phyloP scores from a whole-genome alignment of 2,329 filamentous ascomycete genomes.

The Paraphaeosphaeria minitans region DNA sequence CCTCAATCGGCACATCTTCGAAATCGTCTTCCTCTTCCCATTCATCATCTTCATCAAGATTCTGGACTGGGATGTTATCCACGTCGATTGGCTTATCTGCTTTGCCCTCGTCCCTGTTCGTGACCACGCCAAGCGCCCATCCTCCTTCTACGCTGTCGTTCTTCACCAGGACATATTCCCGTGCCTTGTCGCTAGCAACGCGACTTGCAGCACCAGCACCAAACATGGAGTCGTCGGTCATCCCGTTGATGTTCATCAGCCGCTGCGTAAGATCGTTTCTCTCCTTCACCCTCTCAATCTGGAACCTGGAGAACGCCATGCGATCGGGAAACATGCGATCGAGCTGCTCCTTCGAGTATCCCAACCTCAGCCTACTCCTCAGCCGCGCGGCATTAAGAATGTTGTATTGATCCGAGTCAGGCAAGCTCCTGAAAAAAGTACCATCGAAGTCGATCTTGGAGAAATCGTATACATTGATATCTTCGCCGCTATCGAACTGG shows the following conservation, averaged over 20 bases:
- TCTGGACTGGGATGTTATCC: constrained; percentile 62
- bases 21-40: constrained; percentile 80
- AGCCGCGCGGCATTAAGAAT: constrained; percentile 93
- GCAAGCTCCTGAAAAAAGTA: constrained; percentile 90
- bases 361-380: constrained; percentile 89
- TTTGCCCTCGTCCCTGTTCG: constrained; percentile 78
- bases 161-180: constrained; percentile 95
- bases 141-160: constrained; percentile 94
- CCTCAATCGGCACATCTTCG: constrained; percentile 91
- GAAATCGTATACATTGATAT: constrained; percentile 87
- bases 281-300: constrained; percentile 92
- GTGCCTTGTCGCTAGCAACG: constrained; percentile 82
- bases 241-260: constrained; percentile 91
- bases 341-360: constrained; percentile 92
- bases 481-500: constrained; percentile 90
- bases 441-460: constrained; percentile 98
- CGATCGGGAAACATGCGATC: constrained; percentile 96
- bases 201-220: constrained; percentile 64
- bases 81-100: constrained; percentile 91
- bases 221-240: constrained; percentile 77
- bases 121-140: constrained; percentile 94
- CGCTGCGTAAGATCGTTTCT: constrained; percentile 93
- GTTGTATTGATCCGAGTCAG: constrained; percentile 90
- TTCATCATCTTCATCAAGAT: constrained; percentile 65
- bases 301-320: constrained; percentile 96